Evolutionary conservation across 768 basidiomycete species (phyloP), one percentile per base, ranked within the genome.

Genomic region (Asterophora parasitica): DNA sequence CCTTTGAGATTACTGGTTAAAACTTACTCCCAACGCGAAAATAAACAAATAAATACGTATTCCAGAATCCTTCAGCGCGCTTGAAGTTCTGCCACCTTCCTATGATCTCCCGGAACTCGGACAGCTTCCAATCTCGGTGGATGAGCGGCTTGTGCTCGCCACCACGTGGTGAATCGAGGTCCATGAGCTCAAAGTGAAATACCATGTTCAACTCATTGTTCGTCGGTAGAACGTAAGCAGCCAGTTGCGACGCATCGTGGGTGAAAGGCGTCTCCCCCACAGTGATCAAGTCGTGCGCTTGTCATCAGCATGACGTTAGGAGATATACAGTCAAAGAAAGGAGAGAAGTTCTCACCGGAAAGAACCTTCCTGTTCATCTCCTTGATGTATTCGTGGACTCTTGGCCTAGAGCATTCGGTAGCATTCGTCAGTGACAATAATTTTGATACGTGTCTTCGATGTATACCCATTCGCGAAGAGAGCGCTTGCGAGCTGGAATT

Each of bases 251-350:
- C 6, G 79, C 64, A 40, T 73, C 70, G 51, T 80, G 72, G 4
- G 81, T 81, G 58, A 77, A 78, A 0, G 81, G 78, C 0, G 77
- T 76, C 63, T 82, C 83, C 39, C 83, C 82, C 11, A 84, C 82
- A 17, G 81, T 83, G 52, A 83, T 80, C n/a, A 78, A 55, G 51
- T 80, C 74, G 44, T 77, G 68, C 27, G 68, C 80, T 84, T 55
- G 7, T 30, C 6, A 23, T 23, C 23, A 23, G 6, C 23, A 23
- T 23, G 23, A 23, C 3, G 3, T 23, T 23, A 6, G 23, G 3
- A 3, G 23, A n/a, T n/a, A n/a, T 41, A 48, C 37, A 17, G 26
- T 33, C 2, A 19, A 32, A 13, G 2, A 16, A 17, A 7, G 19
- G 27, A 11, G 23, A 4, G 44, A 7, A 2, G 38, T 35, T 68